Evolutionary conservation across 2,329 filamentous ascomycete genomes (phyloP), one percentile per base, ranked within the genome.

Genomic region (Endocalyx cinctus): DNA sequence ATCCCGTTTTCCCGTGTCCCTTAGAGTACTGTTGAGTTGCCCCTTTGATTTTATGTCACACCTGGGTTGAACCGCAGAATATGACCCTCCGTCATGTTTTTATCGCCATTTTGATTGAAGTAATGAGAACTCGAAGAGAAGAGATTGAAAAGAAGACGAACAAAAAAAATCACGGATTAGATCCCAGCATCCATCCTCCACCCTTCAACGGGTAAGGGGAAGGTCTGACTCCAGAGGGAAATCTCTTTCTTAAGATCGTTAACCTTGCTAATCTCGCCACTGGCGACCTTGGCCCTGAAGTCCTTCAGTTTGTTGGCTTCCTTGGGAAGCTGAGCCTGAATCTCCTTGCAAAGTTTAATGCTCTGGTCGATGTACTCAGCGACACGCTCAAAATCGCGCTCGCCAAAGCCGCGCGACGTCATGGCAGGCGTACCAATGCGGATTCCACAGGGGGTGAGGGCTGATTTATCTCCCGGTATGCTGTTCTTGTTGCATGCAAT

Each of bases 401-500:
- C 81, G 48, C 87, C 84, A 69, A 98, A 95, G 45, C 92, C 92
- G 67, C 92, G 84, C 54, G 80, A 88, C 38, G 89, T 95, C 92
- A 98, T 98, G 63, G 92, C 92, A 29, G 92, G 92, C 28, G 89
- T 92, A 57, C 92, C 92, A 54, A 98, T 94, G 51, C 92, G 87
- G 63, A 98, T 82, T 72, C 92, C 92, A 57, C 82, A 87, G 34
- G 92, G 92, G 45, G 87, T 95, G 49, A 98, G 78, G 30, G 92
- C 92, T 38, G 87, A 94, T 76, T 94, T 96, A 76, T 98, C 92
- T 45, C 92, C 92, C 25, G 92, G 92, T 39, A 95, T 92, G 41
- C 87, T 84, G 79, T 98, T 98, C 82, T 98, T 98, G 82, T 98
- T 98, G 79, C 88, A 94, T 43, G 92, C 89, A 63, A 98, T 94